Percentiles rank a stretch among this genome's conserved stretches.
These are phyloP conservation scores for Aspergillus asperescens DNA, from an alignment of 495 filamentous ascomycete genomes.

Conservation along the genomic window DNA sequence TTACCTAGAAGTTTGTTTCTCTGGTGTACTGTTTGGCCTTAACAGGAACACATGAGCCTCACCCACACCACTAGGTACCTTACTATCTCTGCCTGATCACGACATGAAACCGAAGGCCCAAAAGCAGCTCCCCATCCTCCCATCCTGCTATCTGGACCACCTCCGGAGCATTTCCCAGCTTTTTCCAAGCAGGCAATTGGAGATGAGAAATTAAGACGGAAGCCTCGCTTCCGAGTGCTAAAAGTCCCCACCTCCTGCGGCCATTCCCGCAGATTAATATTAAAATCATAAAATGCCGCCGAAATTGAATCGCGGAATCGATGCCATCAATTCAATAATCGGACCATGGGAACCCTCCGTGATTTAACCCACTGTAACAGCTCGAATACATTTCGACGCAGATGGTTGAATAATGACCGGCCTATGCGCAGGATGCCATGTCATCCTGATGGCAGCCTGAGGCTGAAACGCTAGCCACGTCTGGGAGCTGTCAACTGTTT, in stretches of 20 bases:
- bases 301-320: neutral
- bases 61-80: too few species aligned
- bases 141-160: neutral
- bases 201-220: slow-evolving; percentile 3
- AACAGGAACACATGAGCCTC: neutral
- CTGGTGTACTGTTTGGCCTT: neutral
- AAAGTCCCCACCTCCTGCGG: slow-evolving; percentile 2
- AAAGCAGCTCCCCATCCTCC: neutral
- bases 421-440: too few species aligned
- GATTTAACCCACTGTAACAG: too few species aligned
- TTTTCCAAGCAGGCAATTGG: neutral
- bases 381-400: too few species aligned
- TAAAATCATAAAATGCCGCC: neutral
- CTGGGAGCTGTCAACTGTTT: too few species aligned
- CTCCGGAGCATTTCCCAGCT: neutral
- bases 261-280: neutral
- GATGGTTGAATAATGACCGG: too few species aligned
- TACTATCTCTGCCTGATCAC: neutral
- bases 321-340: too few species aligned
- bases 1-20: slow-evolving; percentile 10
- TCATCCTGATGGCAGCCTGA: too few species aligned
- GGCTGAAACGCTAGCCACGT: too few species aligned
- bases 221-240: slow-evolving; percentile 4
- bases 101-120: neutral
- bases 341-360: too few species aligned